Base-by-base conservation (phyloP, 768 basidiomycete genomes). In the Russula vinacea region DNA sequence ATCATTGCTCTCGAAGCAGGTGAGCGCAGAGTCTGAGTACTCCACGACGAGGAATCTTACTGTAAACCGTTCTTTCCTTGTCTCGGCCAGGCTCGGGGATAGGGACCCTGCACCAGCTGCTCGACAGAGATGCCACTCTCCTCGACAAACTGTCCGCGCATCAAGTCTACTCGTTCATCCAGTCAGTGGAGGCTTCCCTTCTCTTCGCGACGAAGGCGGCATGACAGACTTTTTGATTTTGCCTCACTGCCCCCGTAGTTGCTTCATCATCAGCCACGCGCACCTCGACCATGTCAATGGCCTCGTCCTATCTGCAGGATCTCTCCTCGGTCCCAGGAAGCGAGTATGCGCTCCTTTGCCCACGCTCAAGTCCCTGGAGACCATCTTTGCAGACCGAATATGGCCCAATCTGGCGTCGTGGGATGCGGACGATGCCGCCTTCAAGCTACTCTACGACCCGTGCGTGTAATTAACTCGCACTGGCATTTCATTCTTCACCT, bases 271-370 rank as follows among this genome's bases (percentile, higher is more conserved):
- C 69, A 89, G 90, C 6, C 94, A 96, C 72, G 88, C 90, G 0
- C 95, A 98, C 74, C 76, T 98, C 32, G 95, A 98, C 76, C 95
- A 98, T 73, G 82, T 92, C 69, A 84, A 82, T 65, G 86, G 92
- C 45, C 80, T 97, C 33, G 84, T 96, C 60, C 75, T 98, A 58
- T 84, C 89, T 1, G 92, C 94, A 17, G 95, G 94, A 42, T 87
- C 92, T 1, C 72, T 91, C 7, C 73, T 74, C 37, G 87, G 86
- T 19, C 71, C 78, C 40, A 78, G 84, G 22, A 89, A 89, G 69
- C 83, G 82, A 1, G 82, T 94, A 40, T 83, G 79, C 62, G 90
- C 83, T 0, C 74, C 84, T 7, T 75, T 80, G 47, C 78, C 84
- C 58, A 86, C 85, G 11, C 79, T 94, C 50, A 74, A 84, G 68